Evolutionary conservation across 176 grass and related monocot species (phyloP), one percentile per base, ranked within the genome.

Genomic region (Raddia distichophylla): DNA sequence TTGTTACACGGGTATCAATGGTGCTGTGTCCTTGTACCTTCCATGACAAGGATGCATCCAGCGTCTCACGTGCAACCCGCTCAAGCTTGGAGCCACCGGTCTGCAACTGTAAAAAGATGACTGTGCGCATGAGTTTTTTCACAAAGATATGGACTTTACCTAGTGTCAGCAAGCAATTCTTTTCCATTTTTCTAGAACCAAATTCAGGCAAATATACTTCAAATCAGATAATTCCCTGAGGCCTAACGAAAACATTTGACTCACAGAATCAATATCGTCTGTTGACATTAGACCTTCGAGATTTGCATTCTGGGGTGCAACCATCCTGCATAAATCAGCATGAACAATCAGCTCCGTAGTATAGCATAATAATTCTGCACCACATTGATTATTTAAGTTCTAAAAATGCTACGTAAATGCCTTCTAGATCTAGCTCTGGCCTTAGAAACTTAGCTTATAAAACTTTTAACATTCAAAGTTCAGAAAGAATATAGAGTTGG

Each of bases 31-130:
- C 55, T 15, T 20, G 17, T 85, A 97, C 94, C 83, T 94, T 89
- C 92, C 92, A 97, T 78, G 82, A 92, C 34, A 94, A 88, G 5
- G 95, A 97, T 37, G 95, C 90, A 53, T 97, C 95, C 53, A 94
- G 42, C 10, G 78, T 91, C 56, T 81, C 60, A 14, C 64, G 66
- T 67, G 74, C 73, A 42, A 79, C 87, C 15, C 65, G 60, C 78
- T 91, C 92, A 32, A 97, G 90, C 83, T 83, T 76, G 60, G 90
- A 94, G 4, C 92, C 90, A 47, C 79, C 90, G 67, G 69, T 72
- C 90, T 98, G 82, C 55, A 35, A 80, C 80, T 27, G 15, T 61
- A 12, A 89, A 60, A 84, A 77, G 27, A 51, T 27, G 16, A 27
- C 13, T 3, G 4, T 37, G 43, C 67, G 11, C 2, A 67, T 83